phyloP scores from a whole-genome alignment of 129 eudicot species.

The Arctium lappa region DNA sequence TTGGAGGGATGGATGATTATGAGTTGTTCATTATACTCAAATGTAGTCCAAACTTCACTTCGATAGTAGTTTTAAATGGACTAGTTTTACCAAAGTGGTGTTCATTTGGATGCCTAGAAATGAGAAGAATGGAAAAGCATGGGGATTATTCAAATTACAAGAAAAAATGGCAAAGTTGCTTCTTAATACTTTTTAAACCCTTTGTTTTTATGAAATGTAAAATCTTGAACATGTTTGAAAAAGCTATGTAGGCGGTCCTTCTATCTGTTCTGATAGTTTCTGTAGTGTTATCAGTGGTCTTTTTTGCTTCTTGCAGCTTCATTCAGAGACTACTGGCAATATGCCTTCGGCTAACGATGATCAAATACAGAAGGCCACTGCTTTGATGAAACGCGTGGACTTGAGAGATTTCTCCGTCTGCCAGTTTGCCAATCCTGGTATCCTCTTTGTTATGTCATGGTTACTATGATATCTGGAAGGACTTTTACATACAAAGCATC shows the following conservation, averaged over 20 bases:
- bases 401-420: conserved; percentile 88
- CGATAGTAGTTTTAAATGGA: background rate
- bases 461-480: background rate
- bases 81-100: background rate
- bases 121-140: background rate
- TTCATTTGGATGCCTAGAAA: background rate
- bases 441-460: background rate
- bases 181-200: background rate
- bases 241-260: background rate
- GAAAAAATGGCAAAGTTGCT: background rate
- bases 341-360: conserved; percentile 71
- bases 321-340: conserved; percentile 41
- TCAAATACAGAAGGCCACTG: conserved; percentile 66
- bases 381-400: conserved; percentile 74
- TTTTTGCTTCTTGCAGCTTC: conserved; percentile 52
- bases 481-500: background rate
- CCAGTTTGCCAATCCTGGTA: conserved; percentile 98
- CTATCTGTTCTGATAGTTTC: background rate
- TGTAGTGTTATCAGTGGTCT: background rate
- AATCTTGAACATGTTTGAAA: background rate
- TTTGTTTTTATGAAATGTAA: background rate
- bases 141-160: background rate
- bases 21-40: background rate
- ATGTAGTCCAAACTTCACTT: background rate
- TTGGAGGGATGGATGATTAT: background rate